Conservation (phyloP, 345 rosid species). For the Eucalyptus melliodora region DNA sequence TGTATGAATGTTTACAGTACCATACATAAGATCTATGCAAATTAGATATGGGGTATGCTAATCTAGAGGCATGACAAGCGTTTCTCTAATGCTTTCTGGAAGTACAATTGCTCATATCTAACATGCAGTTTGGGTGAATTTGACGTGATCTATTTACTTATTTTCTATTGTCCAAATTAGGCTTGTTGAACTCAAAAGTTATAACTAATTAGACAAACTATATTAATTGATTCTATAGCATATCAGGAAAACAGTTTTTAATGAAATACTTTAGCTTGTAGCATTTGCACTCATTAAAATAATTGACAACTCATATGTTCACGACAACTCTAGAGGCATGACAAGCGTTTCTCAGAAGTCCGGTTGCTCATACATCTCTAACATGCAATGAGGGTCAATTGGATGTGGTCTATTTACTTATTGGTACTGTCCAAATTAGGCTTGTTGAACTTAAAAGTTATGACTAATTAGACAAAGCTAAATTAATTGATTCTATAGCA, state of each 20-base stretch:
- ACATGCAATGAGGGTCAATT: neutral
- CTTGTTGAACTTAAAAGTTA: too few relatives aligned
- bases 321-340: neutral
- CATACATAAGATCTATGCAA: neutral
- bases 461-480: neutral
- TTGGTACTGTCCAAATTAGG: neutral
- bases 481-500: neutral
- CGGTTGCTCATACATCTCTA: neutral
- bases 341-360: neutral
- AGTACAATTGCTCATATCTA: neutral
- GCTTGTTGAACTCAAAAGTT: neutral
- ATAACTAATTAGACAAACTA: neutral
- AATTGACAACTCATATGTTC: too few relatives aligned
- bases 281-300: neutral
- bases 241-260: neutral
- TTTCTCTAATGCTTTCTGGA: neutral
- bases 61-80: neutral
- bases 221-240: neutral
- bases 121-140: neutral
- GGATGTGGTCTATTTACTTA: neutral
- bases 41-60: neutral
- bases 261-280: neutral
- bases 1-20: neutral
- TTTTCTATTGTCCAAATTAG: neutral
- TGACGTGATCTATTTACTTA: neutral